These are phyloP conservation scores for Cladorrhinum samala DNA, from an alignment of 495 filamentous ascomycete species.

Conservation along the genomic window DNA sequence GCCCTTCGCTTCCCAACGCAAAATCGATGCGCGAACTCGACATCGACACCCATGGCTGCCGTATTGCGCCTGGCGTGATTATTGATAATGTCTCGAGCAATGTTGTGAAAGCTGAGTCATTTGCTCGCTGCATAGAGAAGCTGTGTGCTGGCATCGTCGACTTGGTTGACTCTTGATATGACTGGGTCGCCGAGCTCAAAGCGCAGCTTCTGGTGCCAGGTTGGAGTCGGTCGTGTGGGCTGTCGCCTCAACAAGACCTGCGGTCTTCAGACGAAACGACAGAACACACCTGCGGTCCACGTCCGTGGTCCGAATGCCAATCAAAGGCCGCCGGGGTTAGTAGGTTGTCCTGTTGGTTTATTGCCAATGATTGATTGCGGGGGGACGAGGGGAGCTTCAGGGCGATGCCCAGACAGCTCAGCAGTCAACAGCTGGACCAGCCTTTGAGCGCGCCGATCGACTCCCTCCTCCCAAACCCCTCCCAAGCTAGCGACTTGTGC, in stretches of 20 bases:
- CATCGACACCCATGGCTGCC: background rate
- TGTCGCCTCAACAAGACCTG: constrained; percentile 1
- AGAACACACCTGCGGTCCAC: background rate
- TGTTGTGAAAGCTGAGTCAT: constrained; percentile 1
- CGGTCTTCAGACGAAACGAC: background rate
- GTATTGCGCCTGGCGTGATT: background rate
- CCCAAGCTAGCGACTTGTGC: background rate
- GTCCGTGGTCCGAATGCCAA: background rate
- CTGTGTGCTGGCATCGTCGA: background rate
- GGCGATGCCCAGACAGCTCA: background rate
- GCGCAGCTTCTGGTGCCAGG: background rate
- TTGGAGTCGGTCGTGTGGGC: constrained; percentile 4
- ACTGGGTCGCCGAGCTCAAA: background rate
- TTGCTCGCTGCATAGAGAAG: background rate
- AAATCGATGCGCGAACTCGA: background rate
- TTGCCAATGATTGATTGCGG: background rate
- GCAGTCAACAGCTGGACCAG: background rate
- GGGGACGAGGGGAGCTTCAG: background rate
- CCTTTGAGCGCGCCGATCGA: too few relatives aligned
- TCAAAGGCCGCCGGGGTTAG: background rate
- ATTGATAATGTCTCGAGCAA: background rate
- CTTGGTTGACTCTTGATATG: background rate
- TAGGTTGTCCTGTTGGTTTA: background rate
- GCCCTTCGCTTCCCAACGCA: background rate
- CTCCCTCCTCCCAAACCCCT: background rate